Percentiles rank a stretch among this genome's conserved stretches.
Conservation (phyloP, 306 rosid species). For the Vicia faba region DNA sequence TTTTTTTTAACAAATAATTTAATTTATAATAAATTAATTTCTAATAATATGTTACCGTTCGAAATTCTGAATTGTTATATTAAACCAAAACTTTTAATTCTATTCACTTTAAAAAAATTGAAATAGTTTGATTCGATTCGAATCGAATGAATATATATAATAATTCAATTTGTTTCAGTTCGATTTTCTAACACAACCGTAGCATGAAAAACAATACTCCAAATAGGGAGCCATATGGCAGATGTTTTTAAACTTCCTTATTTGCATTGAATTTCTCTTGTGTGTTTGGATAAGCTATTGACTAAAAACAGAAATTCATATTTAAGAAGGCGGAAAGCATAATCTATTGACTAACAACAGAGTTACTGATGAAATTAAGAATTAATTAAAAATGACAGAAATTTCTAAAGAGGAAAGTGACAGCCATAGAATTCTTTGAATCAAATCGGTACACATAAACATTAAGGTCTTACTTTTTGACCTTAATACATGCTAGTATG, state of each 20-base stretch:
- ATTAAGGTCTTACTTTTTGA: not conserved
- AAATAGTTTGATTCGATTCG: too few relatives aligned
- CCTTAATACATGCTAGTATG: not conserved
- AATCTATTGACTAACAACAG: not conserved
- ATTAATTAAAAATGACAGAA: not conserved
- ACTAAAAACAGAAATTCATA: not conserved
- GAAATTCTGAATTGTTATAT: too few relatives aligned
- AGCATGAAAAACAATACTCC: too few relatives aligned
- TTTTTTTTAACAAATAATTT: too few relatives aligned
- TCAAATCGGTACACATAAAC: not conserved
- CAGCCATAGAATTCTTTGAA: slow-evolving; percentile 1
- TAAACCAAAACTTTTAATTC: too few relatives aligned
- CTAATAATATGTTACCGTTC: too few relatives aligned
- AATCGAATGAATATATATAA: too few relatives aligned
- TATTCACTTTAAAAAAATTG: too few relatives aligned
- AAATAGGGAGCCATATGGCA: too few relatives aligned
- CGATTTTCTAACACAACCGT: too few relatives aligned
- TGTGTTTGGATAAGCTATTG: not conserved
- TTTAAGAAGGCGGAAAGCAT: not conserved
- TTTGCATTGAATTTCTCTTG: not conserved
- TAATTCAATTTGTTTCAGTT: too few relatives aligned
- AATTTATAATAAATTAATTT: too few relatives aligned
- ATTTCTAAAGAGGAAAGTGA: slow-evolving; percentile 1
- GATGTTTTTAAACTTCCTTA: not conserved
- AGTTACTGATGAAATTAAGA: not conserved